These are phyloP conservation scores for Candida labiduridarum DNA, from an alignment of 1,139 yeast species.

Conservation along the genomic window DNA sequence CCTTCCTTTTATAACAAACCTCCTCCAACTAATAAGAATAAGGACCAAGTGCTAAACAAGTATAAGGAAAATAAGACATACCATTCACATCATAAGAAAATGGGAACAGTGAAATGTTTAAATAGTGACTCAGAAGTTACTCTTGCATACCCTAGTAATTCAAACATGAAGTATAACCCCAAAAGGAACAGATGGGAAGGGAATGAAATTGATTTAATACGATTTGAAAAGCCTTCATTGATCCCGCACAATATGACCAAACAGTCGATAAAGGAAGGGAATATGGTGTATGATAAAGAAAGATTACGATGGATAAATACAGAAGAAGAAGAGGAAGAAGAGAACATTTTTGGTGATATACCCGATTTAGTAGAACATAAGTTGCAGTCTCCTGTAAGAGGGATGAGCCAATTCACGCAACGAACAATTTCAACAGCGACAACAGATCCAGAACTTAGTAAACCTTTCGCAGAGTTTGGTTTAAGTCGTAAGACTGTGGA, in stretches of 20 bases:
- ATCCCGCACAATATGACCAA: conserved; percentile 33
- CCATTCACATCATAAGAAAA: conserved; percentile 19
- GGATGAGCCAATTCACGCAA: conserved; percentile 36
- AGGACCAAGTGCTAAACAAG: conserved; percentile 29
- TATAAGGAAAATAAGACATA: conserved; percentile 24
- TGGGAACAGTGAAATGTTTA: conserved; percentile 38
- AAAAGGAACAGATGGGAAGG: conserved; percentile 65
- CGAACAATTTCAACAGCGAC: conserved; percentile 36
- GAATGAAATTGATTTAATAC: conserved; percentile 57
- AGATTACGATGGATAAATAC: conserved; percentile 58
- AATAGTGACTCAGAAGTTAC: conserved; percentile 18
- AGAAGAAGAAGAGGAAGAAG: conserved; percentile 35
- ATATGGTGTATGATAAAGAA: conserved; percentile 65
- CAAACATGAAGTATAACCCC: conserved; percentile 58
- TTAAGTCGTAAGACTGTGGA: conserved; percentile 42
- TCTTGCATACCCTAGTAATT: conserved; percentile 23
- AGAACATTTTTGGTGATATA: conserved; percentile 52
- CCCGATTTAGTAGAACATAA: conserved; percentile 35
- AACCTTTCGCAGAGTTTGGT: conserved; percentile 35
- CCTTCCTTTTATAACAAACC: conserved; percentile 41
- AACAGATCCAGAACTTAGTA: conserved; percentile 6
- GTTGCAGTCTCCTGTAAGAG: conserved; percentile 19
- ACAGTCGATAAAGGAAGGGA: conserved; percentile 17
- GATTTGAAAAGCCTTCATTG: conserved; percentile 49
- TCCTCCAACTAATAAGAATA: conserved; percentile 19